Base-by-base conservation (phyloP, 2,329 filamentous ascomycete genomes). In the Colletotrichum sp. region DNA sequence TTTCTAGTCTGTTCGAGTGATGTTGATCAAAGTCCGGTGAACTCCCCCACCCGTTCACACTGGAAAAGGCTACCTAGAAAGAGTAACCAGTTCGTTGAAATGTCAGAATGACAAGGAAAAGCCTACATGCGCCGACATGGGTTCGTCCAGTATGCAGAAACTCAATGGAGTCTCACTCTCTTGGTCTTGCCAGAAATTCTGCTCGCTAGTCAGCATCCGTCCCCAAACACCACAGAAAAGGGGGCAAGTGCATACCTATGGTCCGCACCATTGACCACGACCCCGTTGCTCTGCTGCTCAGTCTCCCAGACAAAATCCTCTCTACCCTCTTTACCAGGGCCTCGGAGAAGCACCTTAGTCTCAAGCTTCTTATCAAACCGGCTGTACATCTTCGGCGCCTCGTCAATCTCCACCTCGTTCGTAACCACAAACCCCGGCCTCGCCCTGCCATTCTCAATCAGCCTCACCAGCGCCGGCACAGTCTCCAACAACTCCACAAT, bases 341-440 rank as follows among this genome's bases (percentile, higher is more conserved):
- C 71, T n/a, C 49, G 72, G 8, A 76, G 28, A 16, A 70, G 21
- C 2, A 81, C 76, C 71, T 83, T 83, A 6, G 69, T 77, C 32
- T 79, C 78, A 28, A 77, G 52, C 12, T 76, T 72, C 59, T 76
- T 68, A n/a, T 82, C 78, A 64, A 81, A 83, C 12, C 80, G 77
- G 21, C 62, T 65, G 59, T 82, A 84, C 2, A 74, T 77, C 55
- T 80, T 77, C 4, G 80, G 80, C 12, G 79, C 82, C 2, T 83
- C 79, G 12, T 83, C 81, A n/a, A 84, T 79, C 8, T 79, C 77
- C 12, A 81, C 79, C 28, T 81, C 79, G 39, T 72, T 73, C 59
- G 78, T 79, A 5, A 81, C 77, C 28, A 84, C 77, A 62, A 84
- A 83, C 3, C 81, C 78, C 2, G 81, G 82, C 24, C 78, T 75